Base-by-base conservation (phyloP, 2,329 filamentous ascomycete species). In the Dendrostoma leiphaemia region DNA sequence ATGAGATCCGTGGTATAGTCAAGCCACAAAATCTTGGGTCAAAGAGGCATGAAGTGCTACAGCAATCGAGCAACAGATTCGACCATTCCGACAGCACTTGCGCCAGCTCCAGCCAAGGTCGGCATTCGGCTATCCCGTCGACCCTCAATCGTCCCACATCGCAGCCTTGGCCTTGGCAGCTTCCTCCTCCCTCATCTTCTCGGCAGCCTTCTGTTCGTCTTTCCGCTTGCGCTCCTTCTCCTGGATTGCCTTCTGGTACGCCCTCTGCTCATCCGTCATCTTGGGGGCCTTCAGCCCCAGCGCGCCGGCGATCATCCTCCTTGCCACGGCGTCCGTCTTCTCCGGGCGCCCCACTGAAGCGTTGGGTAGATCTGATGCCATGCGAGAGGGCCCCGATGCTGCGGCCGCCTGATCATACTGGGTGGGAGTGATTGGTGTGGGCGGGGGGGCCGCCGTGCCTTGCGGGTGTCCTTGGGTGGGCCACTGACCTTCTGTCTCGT, bases 241-340 rank as follows among this genome's bases (percentile, higher is more conserved):
- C 63, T 87, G 84, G 57, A 94, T 77, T 1, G 89, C 87, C 61
- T 80, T 83, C 64, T 97, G 92, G 68, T 94, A 97, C 51, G 90
- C 89, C 63, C 80, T 82, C 77, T 96, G 89, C 73, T 97, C 92
- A 59, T 95, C 91, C 1, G 91, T 97, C 69, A 86, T 82, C 74
- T 84, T 88, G 29, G 91, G 90, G 31, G 86, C 84, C 65, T 86
- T 84, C 51, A 97, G 82, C 1, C 94, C 94, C 61, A 97, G 74
- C 0, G 90, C 91, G 3, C 89, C 89, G 1, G 91, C 91, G 68
- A 99, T 97, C 82, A 99, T 80, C 56, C 94, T 80, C 58, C 89
- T 83, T 5, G 94, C 94, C 35, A 96, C 91, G 1, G 91, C 90
- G 58, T 95, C 95, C 59, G 92, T 95, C 77, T 96, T 99, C 72